Evolutionary conservation across 192 early-diverging fungal species (phyloP), one percentile per base, ranked within the genome.

Genomic region (Coemansia sp.): DNA sequence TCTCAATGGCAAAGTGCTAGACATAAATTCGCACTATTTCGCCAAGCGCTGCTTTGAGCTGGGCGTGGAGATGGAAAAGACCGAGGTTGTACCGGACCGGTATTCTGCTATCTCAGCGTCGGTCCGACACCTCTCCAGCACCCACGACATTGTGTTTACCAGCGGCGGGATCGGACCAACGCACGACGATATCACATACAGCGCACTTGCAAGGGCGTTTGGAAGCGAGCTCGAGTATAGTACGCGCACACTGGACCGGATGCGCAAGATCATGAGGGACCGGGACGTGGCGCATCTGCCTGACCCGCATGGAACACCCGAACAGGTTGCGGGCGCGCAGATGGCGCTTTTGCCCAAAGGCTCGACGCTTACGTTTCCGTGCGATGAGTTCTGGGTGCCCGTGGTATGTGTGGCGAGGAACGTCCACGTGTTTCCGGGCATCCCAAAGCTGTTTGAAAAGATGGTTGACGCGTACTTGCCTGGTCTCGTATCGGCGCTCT

Each of bases 81-180:
- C 91, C 23, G 85, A 85, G 13, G 72, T 85, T 1, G 67, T 86
- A 15, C 63, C 74, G 0, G 81, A 84, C 59, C 23, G 52, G 11
- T 37, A 47, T 36, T 27, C 54, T 1, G 53, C 52, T 7, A 88
- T 88, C 27, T 63, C 61, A 9, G 69, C 79, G 44, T 68, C 83
- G 7, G 71, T 90, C 0, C 62, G 48, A 41, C 63, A 66, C 1
- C 68, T 92, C 13, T 82, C 85, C 3, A 54, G 38, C 8, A 52
- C 41, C 6, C 83, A 80, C 65, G 72, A 81, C 57, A 59, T 86
- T 15, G 90, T 91, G 15, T 81, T 92, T 55, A 92, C 90, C 22
- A 86, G 80, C 59, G 90, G 90, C 27, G 90, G 90, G 9, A 90
- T 91, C 41, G 88, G 89, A 34, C 83, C 85, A 4, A 88, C 88